Conservation (phyloP, 2,329 filamentous ascomycete species). For the Lachnellula subtilissima region DNA sequence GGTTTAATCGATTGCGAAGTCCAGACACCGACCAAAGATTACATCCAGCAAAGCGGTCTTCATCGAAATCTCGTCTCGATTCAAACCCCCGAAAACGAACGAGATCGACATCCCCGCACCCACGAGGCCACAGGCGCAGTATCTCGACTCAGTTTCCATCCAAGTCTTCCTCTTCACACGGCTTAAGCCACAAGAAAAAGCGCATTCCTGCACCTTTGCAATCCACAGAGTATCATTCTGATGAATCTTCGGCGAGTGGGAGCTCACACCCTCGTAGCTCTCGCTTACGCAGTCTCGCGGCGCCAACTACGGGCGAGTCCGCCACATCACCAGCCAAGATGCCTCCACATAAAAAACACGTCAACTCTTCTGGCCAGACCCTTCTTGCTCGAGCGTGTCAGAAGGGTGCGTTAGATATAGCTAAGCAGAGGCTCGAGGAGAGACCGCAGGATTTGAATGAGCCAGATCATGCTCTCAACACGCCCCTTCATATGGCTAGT, state of each 20-base stretch:
- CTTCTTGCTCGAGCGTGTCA: conserved; percentile 86
- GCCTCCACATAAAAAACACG: conserved; percentile 72
- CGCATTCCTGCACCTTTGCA: conserved; percentile 56
- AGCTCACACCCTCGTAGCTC: conserved; percentile 56
- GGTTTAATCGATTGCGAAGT: conserved; percentile 22
- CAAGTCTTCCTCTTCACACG: conserved; percentile 47
- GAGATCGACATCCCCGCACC: conserved; percentile 55
- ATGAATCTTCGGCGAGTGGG: conserved; percentile 58
- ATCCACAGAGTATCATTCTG: conserved; percentile 61
- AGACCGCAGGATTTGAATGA: conserved; percentile 84
- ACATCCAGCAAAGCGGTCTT: conserved; percentile 15
- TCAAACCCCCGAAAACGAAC: conserved; percentile 21
- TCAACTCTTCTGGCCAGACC: conserved; percentile 90
- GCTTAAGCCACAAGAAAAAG: conserved; percentile 55
- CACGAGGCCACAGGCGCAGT: conserved; percentile 56
- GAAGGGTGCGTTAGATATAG: conserved; percentile 73
- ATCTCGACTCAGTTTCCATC: conserved; percentile 58
- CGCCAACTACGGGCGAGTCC: conserved; percentile 52
- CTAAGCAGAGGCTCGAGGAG: conserved; percentile 64
- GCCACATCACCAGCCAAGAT: conserved; percentile 65
- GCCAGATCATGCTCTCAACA: conserved; percentile 93
- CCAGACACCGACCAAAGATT: conserved; percentile 22
- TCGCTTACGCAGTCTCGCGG: conserved; percentile 51
- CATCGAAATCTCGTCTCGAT: conserved; percentile 18
- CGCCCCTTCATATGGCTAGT: conserved; percentile 87